Conservation (phyloP, 139 green algal genomes). For the Limnomonas spitsbergensis region DNA sequence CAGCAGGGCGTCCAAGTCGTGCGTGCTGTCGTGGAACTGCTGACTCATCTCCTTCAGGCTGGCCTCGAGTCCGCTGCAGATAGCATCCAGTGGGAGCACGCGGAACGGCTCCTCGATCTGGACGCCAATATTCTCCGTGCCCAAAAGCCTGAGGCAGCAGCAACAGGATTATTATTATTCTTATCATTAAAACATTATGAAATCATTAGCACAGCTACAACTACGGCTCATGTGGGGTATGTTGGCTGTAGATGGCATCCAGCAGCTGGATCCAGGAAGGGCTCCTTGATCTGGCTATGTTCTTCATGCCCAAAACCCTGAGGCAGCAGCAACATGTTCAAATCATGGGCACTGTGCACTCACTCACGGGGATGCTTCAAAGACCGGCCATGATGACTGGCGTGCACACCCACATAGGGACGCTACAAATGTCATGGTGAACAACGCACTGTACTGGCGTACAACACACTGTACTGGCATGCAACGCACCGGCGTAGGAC, state of each 20-base stretch:
- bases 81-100: constrained; percentile 45
- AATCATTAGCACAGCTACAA: neutral
- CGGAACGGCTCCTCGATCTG: constrained; percentile 52
- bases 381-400: no score
- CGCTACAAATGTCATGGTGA: no score
- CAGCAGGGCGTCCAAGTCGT: neutral
- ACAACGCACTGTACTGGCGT: no score
- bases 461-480: no score
- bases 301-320: no score
- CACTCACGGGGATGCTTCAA: no score
- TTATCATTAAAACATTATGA: neutral
- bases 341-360: no score
- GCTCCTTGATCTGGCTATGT: no score
- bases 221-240: neutral
- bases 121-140: constrained; percentile 47
- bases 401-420: no score
- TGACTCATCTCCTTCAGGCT: constrained; percentile 20
- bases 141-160: constrained; percentile 1
- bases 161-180: no score
- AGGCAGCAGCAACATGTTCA: neutral
- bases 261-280: neutral
- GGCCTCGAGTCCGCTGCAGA: constrained; percentile 61
- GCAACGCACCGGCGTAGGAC: no score
- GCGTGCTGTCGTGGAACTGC: neutral
- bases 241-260: neutral